Conservation (phyloP, 345 rosid genomes). For the Melaleuca quinquenervia region DNA sequence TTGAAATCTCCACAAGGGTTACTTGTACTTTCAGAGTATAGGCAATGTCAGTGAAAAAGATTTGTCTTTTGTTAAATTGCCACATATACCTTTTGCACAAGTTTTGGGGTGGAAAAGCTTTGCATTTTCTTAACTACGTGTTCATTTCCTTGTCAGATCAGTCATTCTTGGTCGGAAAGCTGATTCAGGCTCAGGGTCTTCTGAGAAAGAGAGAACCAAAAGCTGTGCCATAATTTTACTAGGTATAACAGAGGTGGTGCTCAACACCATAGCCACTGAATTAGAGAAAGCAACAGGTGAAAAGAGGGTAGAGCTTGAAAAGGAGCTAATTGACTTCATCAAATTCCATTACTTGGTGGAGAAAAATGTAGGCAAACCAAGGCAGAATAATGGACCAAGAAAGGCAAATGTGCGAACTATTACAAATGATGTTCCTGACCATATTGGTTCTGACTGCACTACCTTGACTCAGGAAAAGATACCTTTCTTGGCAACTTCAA, state of each 20-base stretch:
- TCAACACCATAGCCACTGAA: conserved; percentile 42
- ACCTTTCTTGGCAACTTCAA: conserved; percentile 62
- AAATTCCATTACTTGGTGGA: conserved; percentile 36
- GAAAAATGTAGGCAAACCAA: conserved; percentile 24
- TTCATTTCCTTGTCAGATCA: conserved; percentile 28
- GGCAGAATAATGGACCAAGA: conserved; percentile 31
- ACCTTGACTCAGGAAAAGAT: conserved; percentile 23
- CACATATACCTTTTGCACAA: neutral
- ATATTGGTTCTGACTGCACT: conserved; percentile 16
- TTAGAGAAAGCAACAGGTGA: conserved; percentile 47
- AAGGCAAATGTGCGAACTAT: conserved; percentile 26
- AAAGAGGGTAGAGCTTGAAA: conserved; percentile 38
- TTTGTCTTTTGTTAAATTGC: neutral
- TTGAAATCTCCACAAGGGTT: neutral
- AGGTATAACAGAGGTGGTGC: conserved; percentile 53
- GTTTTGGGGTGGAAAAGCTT: neutral
- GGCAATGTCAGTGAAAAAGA: neutral
- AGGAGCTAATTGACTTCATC: conserved; percentile 44
- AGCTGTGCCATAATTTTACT: conserved; percentile 33
- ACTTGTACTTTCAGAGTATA: neutral
- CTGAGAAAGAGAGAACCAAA: conserved; percentile 45
- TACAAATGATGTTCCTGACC: conserved; percentile 13
- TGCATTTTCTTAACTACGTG: conserved; percentile 2
- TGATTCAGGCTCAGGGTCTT: conserved; percentile 33
- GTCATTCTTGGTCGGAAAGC: conserved; percentile 47